Conservation (phyloP, 768 basidiomycete genomes). For the Lentinula sp. region DNA sequence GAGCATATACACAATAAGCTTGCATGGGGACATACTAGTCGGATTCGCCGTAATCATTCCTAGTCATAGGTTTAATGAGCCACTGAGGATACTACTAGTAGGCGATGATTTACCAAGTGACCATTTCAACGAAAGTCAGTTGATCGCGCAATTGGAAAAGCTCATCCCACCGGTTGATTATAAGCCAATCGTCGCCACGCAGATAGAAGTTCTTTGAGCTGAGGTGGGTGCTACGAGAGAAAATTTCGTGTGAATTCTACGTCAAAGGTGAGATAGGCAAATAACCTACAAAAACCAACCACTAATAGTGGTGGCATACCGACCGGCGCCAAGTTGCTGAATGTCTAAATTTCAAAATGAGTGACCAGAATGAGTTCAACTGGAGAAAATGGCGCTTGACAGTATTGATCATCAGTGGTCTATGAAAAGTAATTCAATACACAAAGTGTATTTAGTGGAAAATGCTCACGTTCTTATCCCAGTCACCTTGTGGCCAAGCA, state of each 20-base stretch:
- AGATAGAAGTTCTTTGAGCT: conserved; percentile 63
- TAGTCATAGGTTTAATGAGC: conserved; percentile 11
- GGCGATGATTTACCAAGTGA: conserved; percentile 46
- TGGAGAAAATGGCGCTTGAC: conserved; percentile 17
- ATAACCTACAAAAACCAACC: conserved; percentile 39
- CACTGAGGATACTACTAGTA: neutral
- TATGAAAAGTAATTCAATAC: conserved; percentile 13
- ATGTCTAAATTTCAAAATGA: conserved; percentile 26
- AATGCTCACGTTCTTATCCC: conserved; percentile 32
- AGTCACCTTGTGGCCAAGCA: conserved; percentile 51
- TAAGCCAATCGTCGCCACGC: conserved; percentile 61
- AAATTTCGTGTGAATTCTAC: neutral
- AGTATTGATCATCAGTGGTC: conserved; percentile 44
- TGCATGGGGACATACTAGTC: conserved; percentile 42
- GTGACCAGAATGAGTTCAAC: neutral
- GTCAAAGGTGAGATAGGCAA: neutral
- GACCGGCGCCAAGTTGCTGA: conserved; percentile 29
- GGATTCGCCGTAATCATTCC: conserved; percentile 78
- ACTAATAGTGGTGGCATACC: conserved; percentile 41
- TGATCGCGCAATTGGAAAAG: conserved; percentile 51
- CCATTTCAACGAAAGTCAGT: conserved; percentile 56
- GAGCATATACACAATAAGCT: neutral
- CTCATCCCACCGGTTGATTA: conserved; percentile 67
- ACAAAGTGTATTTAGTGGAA: neutral
- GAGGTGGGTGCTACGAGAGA: conserved; percentile 36